Evolutionary conservation across 2,329 filamentous ascomycete species (phyloP).

Genomic region (Penicillium sp.): DNA sequence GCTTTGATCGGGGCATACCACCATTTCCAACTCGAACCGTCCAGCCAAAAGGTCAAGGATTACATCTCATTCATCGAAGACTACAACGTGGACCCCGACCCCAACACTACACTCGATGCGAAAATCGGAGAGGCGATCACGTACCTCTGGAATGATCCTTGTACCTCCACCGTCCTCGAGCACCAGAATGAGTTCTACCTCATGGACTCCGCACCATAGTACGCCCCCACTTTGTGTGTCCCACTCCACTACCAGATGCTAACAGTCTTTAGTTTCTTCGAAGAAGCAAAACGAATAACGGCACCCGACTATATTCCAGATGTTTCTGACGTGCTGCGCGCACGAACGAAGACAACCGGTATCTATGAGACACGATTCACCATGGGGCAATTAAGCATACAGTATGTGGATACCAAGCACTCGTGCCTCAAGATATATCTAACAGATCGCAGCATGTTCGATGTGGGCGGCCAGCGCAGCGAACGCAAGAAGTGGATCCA

Average conservation of each 20-base stretch:
- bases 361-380: constrained; percentile 99
- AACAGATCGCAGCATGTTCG: constrained; percentile 78
- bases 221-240: constrained; percentile 41
- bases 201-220: constrained; percentile 99
- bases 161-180: constrained; percentile 80
- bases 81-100: constrained; percentile 88
- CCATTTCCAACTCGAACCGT: constrained; percentile 83
- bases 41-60: constrained; percentile 69
- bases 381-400: constrained; percentile 98
- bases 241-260: constrained; percentile 12
- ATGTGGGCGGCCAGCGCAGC: constrained; percentile 94
- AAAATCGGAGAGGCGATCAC: constrained; percentile 81
- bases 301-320: constrained; percentile 83
- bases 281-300: constrained; percentile 84
- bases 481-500: constrained; percentile 99
- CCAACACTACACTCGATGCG: constrained; percentile 78
- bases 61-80: constrained; percentile 79
- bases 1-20: constrained; percentile 88
- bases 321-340: constrained; percentile 92
- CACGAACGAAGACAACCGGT: constrained; percentile 96
- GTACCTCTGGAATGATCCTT: constrained; percentile 87
- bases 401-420: constrained; percentile 63
- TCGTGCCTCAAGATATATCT: constrained; percentile 22
- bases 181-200: constrained; percentile 97
- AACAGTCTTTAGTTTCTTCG: constrained; percentile 75